Conservation (phyloP, 2,329 filamentous ascomycete species). For the Clonostachys rosea region DNA sequence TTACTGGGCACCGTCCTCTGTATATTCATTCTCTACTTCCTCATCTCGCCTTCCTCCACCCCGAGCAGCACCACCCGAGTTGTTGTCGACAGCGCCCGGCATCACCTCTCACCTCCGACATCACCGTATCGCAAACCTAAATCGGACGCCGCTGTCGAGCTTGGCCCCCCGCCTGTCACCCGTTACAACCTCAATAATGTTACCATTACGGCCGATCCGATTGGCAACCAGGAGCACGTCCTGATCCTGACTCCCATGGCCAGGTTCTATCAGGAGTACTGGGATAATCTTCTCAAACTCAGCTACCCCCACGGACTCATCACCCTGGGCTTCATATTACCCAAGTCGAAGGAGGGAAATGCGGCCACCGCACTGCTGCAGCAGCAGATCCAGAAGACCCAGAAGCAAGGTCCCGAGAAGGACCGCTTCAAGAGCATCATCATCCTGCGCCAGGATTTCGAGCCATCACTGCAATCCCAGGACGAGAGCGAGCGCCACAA, state of each 20-base stretch:
- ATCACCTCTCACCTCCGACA: slow-evolving; percentile 36
- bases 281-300: slow-evolving; percentile 84
- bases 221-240: slow-evolving; percentile 77
- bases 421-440: slow-evolving; percentile 88
- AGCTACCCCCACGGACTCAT: slow-evolving; percentile 92
- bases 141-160: slow-evolving; percentile 18
- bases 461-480: slow-evolving; percentile 74
- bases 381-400: slow-evolving; percentile 78
- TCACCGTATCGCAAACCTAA: slow-evolving; percentile 35
- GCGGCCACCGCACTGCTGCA: slow-evolving; percentile 78
- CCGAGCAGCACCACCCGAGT: slow-evolving; percentile 31
- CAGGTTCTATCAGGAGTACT: slow-evolving; percentile 90
- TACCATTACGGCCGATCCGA: slow-evolving; percentile 72
- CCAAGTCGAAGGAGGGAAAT: slow-evolving; percentile 90
- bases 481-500: slow-evolving; percentile 88
- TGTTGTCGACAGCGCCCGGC: slow-evolving; percentile 40
- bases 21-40: slow-evolving; percentile 65
- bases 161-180: slow-evolving; percentile 72
- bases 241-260: slow-evolving; percentile 91
- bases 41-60: slow-evolving; percentile 48
- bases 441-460: slow-evolving; percentile 93
- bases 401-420: slow-evolving; percentile 69
- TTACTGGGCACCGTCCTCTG: slow-evolving; percentile 67
- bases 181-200: slow-evolving; percentile 96
- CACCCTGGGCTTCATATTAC: slow-evolving; percentile 91